Conservation (phyloP, 2,329 filamentous ascomycete species). For the Aspergillus sp. region DNA sequence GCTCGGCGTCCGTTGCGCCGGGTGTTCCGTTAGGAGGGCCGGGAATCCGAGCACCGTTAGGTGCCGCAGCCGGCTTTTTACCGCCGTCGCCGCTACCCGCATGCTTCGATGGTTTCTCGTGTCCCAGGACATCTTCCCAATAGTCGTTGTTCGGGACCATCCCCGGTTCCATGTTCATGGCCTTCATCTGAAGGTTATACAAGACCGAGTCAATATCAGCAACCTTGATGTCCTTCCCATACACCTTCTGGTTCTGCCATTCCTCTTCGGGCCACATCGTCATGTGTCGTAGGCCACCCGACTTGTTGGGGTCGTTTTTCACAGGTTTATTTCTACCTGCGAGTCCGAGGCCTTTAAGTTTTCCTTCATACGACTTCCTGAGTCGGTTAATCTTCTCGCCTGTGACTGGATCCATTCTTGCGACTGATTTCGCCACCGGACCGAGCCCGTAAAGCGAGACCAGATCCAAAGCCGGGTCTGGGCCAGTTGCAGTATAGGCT, state of each 20-base stretch:
- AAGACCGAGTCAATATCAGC: constrained; percentile 43
- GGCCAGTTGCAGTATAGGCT: constrained; percentile 51
- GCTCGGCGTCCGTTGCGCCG: constrained; percentile 32
- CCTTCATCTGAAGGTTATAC: constrained; percentile 40
- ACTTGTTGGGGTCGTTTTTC: constrained; percentile 41
- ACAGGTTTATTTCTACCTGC: constrained; percentile 50
- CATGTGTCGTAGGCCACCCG: constrained; percentile 41
- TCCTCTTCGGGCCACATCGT: constrained; percentile 51
- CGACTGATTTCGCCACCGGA: constrained; percentile 57
- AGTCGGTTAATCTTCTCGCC: constrained; percentile 66
- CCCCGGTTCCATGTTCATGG: constrained; percentile 50
- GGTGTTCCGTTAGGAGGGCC: constrained; percentile 28
- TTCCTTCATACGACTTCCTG: constrained; percentile 54
- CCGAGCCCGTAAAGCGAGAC: constrained; percentile 59
- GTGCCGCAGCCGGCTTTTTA: constrained; percentile 29
- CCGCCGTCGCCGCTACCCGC: constrained; percentile 24
- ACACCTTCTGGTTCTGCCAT: constrained; percentile 51
- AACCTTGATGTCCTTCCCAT: constrained; percentile 46
- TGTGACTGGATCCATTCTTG: constrained; percentile 59
- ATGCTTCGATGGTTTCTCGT: constrained; percentile 45
- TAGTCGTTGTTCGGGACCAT: constrained; percentile 45
- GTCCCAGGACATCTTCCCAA: constrained; percentile 50
- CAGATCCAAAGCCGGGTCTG: constrained; percentile 59
- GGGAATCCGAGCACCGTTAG: constrained; percentile 22
- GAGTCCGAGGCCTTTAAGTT: constrained; percentile 47